Conservation (phyloP, 257 asterid species). For the Henckelia pumila region DNA sequence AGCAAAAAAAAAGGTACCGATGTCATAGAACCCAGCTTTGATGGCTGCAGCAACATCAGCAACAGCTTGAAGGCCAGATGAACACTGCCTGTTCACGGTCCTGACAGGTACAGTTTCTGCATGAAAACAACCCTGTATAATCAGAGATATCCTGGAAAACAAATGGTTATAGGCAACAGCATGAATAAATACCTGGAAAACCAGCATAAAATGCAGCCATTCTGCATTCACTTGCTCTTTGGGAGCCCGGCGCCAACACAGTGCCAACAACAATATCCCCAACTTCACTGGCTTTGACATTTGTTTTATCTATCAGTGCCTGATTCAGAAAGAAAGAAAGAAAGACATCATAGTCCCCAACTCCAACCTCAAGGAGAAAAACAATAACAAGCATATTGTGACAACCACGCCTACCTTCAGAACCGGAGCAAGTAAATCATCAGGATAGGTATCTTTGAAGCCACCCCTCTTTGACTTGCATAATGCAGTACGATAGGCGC, state of each 20-base stretch:
- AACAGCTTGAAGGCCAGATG: conserved; percentile 99
- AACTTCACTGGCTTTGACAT: conserved; percentile 79
- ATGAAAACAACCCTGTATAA: conserved; percentile 7
- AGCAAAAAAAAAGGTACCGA: conserved; percentile 43
- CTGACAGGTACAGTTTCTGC: conserved; percentile 96
- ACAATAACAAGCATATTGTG: conserved; percentile 7
- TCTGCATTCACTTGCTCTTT: conserved; percentile 97
- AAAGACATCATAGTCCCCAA: neutral
- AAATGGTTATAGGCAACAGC: neutral
- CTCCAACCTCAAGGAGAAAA: conserved; percentile 22
- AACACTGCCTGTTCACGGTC: conserved; percentile 98
- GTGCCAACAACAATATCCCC: conserved; percentile 98
- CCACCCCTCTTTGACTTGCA: conserved; percentile 99
- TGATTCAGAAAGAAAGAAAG: conserved; percentile 17
- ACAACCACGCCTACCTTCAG: conserved; percentile 51
- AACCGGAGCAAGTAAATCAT: conserved; percentile 92
- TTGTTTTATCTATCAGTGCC: conserved; percentile 83
- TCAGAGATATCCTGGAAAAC: conserved; percentile 12
- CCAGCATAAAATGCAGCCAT: conserved; percentile 99
- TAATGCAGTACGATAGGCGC: conserved; percentile 86
- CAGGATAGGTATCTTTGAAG: conserved; percentile 93
- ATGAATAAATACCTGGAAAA: conserved; percentile 68
- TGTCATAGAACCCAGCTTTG: conserved; percentile 97
- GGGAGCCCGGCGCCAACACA: conserved; percentile 94
- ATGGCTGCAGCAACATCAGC: conserved; percentile 99